A percentile compares a stretch with the other conserved stretches of the same genome.
Conservation (phyloP, 345 rosid species). For the Euclidium syriacum region DNA sequence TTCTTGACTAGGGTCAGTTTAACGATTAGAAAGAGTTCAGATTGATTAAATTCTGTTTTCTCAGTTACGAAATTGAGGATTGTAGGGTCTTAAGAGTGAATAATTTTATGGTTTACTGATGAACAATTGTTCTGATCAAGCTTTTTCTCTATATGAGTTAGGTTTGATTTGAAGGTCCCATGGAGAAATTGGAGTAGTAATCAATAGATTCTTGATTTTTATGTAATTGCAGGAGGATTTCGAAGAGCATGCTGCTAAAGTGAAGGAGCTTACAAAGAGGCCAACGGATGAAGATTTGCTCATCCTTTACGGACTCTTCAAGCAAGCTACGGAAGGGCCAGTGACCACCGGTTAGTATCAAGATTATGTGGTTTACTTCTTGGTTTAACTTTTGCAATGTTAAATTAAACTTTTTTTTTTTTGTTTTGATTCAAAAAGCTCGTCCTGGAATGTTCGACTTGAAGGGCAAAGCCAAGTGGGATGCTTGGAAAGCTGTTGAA, state of each 20-base stretch:
- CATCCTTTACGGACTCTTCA: conserved; percentile 74
- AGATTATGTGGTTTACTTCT: not conserved
- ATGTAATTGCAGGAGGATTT: conserved; percentile 59
- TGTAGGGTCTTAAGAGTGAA: not conserved
- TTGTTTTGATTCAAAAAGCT: conserved; percentile 32
- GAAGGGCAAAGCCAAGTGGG: conserved; percentile 95
- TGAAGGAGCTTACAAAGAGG: conserved; percentile 45
- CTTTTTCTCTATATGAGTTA: not conserved
- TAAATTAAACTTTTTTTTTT: not conserved
- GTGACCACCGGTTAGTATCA: conserved; percentile 60
- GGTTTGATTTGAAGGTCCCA: not conserved
- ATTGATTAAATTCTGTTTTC: not conserved
- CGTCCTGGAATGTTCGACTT: conserved; percentile 86
- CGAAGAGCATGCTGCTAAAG: conserved; percentile 64
- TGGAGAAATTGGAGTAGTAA: not conserved
- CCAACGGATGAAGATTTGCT: conserved; percentile 68
- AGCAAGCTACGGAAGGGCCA: conserved; percentile 77
- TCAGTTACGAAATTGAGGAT: not conserved
- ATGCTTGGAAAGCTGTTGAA: conserved; percentile 97
- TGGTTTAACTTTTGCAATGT: not conserved
- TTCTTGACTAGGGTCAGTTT: not conserved
- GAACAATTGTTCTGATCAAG: not conserved
- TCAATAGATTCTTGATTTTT: not conserved
- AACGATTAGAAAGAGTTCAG: not conserved
- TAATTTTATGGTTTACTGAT: not conserved